Evolutionary conservation across 805 yeast genomes (phyloP).

Genomic region (Metschnikowia corniflorae): DNA sequence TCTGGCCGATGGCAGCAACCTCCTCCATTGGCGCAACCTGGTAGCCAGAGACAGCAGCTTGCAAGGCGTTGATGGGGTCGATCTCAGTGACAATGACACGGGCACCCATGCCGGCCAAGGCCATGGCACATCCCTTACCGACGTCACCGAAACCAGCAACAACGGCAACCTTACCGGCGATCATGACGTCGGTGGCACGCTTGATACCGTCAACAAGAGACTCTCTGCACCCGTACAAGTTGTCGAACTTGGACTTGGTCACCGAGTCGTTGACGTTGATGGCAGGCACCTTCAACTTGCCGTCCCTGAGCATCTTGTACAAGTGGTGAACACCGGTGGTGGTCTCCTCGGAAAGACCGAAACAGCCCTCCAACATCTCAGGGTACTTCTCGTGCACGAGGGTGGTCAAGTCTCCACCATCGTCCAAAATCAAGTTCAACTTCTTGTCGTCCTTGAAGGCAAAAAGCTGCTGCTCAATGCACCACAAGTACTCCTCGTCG

Average conservation of each 20-base stretch:
- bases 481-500: conserved; percentile 99
- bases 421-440: conserved; percentile 96
- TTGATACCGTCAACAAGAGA: conserved; percentile 97
- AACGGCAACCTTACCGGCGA: conserved; percentile 98
- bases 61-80: conserved; percentile 98
- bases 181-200: conserved; percentile 99
- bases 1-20: conserved; percentile 90
- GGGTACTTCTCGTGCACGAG: conserved; percentile 97
- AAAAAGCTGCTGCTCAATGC: conserved; percentile 98
- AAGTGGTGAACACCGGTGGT: conserved; percentile 99
- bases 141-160: conserved; percentile 99
- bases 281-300: conserved; percentile 93
- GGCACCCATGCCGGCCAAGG: conserved; percentile 98
- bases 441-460: conserved; percentile 95
- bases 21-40: conserved; percentile 95
- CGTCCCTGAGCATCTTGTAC: conserved; percentile 91
- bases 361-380: conserved; percentile 92
- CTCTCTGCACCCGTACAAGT: conserved; percentile 99
- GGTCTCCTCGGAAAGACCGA: conserved; percentile 97
- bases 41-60: conserved; percentile 98
- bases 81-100: conserved; percentile 95
- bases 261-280: conserved; percentile 98
- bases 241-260: conserved; percentile 98
- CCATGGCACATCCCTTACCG: conserved; percentile 99
- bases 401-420: conserved; percentile 98